phyloP scores from a whole-genome alignment of 2,329 filamentous ascomycete genomes.

The Apiospora phragmitis region DNA sequence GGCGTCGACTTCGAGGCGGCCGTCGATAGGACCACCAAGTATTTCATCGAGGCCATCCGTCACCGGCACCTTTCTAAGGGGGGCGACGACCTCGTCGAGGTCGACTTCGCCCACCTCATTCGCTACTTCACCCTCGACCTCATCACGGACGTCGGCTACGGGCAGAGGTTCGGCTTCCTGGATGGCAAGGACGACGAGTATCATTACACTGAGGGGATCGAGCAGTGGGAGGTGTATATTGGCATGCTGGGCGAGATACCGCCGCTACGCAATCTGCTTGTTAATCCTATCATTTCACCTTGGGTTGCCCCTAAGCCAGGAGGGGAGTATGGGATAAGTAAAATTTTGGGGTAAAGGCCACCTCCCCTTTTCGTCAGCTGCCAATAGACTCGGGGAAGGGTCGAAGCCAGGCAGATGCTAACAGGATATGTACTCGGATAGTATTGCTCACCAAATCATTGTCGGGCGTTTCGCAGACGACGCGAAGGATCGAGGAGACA shows the following conservation, averaged over 20 bases:
- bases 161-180: slow-evolving; percentile 12
- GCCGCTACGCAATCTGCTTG: neutral
- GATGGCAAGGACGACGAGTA: slow-evolving; percentile 13
- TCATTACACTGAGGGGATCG: neutral
- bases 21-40: slow-evolving; percentile 11
- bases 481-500: neutral
- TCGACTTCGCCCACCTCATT: slow-evolving; percentile 13
- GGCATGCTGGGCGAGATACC: slow-evolving; percentile 4
- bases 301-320: slow-evolving; percentile 5
- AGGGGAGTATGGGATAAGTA: neutral
- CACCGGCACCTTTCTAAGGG: neutral
- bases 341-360: slow-evolving; percentile 3
- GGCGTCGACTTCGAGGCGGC: slow-evolving; percentile 20
- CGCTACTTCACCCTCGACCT: slow-evolving; percentile 13
- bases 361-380: neutral
- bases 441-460: slow-evolving; percentile 10
- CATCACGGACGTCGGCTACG: slow-evolving; percentile 10
- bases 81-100: neutral
- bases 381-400: neutral
- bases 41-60: slow-evolving; percentile 2
- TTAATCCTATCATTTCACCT: neutral
- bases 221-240: neutral
- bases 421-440: neutral
- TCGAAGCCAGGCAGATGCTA: neutral
- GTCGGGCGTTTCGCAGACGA: neutral